Base-by-base conservation (phyloP, 2,329 filamentous ascomycete genomes). In the Microcyclospora tardicrescens region DNA sequence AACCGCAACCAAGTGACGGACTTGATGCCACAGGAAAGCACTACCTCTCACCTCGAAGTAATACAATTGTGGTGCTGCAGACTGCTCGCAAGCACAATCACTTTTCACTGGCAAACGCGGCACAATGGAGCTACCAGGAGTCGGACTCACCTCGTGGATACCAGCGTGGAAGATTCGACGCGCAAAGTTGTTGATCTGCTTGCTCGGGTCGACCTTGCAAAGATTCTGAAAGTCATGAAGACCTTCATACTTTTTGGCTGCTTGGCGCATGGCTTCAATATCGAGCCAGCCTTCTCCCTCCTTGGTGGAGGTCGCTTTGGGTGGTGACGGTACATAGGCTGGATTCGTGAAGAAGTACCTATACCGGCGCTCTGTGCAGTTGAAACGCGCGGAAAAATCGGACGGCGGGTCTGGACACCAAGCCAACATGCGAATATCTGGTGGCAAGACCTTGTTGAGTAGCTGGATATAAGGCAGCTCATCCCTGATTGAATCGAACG, bases 301-400 rank as follows among this genome's bases (percentile, higher is more conserved):
- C 12, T 32, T 15, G 12, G 30, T n/a, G 14, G 12, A n/a, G 4
- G 12, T 32, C 12, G 14, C 12, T 32, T 4, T 32, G 43, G 45
- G 30, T 1, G 80, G 76, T 4, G 74, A 68, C 0, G 85, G 85
- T 2, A 76, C 66, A 55, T 85, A 94, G 1, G 82, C 84, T 0
- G 91, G 91, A 57, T 95, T 85, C 0, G 91, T 96, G 66, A 98
- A 98, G 68, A 94, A 96, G 63, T 98, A 98, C 41, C 84, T 79
- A 65, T 98, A 98, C 48, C 83, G 80, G 15, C 91, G 74, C 62
- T 95, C 86, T 44, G 81, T 77, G 62, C 91, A 98, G 38, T 83
- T 86, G 69, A 95, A 95, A 31, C 91, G 79, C 4, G 91, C 91
- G 28, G 84, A 86, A 61, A 98, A 98, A 44, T 75, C 74, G 8